phyloP scores from a whole-genome alignment of 2,329 filamentous ascomycete genomes.

The Neophaeococcomyces aloes region DNA sequence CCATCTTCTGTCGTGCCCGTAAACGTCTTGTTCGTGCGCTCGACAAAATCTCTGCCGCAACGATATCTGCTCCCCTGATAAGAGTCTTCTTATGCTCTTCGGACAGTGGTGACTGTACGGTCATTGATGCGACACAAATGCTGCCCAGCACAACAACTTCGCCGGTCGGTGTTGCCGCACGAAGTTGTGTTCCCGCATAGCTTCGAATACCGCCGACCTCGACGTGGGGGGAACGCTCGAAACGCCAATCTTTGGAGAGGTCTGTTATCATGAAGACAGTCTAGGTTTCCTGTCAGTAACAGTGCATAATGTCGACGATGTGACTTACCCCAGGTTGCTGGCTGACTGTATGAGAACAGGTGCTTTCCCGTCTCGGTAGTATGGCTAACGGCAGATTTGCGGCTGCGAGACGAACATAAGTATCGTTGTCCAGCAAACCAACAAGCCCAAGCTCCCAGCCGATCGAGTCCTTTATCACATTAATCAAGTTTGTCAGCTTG shows the following conservation, averaged over 20 bases:
- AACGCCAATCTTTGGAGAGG: conserved; percentile 38
- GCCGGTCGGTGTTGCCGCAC: conserved; percentile 32
- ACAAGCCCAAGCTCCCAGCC: conserved; percentile 40
- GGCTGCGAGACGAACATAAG: conserved; percentile 35
- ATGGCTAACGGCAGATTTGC: conserved; percentile 33
- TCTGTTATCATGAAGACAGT: conserved; percentile 34
- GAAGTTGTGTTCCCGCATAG: conserved; percentile 34
- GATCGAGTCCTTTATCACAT: conserved; percentile 32
- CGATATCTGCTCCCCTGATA: conserved; percentile 30
- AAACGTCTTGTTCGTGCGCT: conserved; percentile 31
- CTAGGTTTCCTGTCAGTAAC: too few species aligned
- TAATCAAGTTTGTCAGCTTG: conserved; percentile 34
- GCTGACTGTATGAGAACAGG: conserved; percentile 37
- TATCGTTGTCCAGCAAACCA: conserved; percentile 35
- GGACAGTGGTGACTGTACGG: conserved; percentile 26
- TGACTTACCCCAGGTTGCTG: conserved; percentile 25
- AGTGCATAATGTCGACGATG: too few species aligned
- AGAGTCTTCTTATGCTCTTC: conserved; percentile 26
- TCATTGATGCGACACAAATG: conserved; percentile 35
- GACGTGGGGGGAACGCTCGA: conserved; percentile 32
- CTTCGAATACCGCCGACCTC: conserved; percentile 31
- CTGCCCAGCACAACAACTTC: conserved; percentile 34
- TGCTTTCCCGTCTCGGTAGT: conserved; percentile 36
- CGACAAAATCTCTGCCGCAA: conserved; percentile 34
- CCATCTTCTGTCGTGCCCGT: conserved; percentile 31